Conservation (phyloP, 805 yeast species). For the Kazachstania kunashirensis region DNA sequence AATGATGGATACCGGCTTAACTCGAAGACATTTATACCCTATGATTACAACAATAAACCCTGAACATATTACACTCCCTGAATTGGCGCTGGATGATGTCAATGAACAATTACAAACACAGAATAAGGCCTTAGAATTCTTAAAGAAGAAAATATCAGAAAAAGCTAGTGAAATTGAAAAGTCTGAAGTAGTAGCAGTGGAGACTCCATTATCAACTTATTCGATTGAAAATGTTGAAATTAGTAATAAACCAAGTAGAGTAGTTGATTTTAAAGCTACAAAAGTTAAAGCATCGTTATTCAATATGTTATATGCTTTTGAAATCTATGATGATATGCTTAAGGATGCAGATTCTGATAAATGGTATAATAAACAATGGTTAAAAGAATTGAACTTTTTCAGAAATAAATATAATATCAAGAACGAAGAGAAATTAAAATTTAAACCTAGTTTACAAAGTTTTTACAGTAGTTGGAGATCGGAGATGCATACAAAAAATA, state of each 20-base stretch:
- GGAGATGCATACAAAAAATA: slow-evolving; percentile 8
- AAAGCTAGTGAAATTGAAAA: slow-evolving; percentile 7
- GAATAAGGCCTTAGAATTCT: neutral
- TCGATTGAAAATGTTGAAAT: neutral
- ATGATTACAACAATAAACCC: neutral
- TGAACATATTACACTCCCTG: neutral
- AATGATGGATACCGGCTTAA: neutral
- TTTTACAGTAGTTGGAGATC: slow-evolving; percentile 22
- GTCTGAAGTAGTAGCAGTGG: neutral
- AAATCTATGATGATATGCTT: slow-evolving; percentile 14
- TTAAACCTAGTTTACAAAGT: slow-evolving; percentile 5
- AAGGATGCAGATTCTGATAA: neutral
- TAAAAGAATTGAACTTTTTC: neutral
- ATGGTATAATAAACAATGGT: slow-evolving; percentile 9
- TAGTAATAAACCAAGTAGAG: neutral
- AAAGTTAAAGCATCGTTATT: slow-evolving; percentile 21
- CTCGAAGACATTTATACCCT: neutral
- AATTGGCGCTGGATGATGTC: neutral
- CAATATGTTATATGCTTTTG: slow-evolving; percentile 23
- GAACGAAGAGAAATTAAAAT: neutral
- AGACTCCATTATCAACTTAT: slow-evolving; percentile 1
- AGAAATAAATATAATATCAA: neutral
- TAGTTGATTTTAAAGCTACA: slow-evolving; percentile 8
- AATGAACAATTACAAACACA: neutral
- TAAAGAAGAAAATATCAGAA: neutral